Evolutionary conservation across 805 yeast genomes (phyloP), one percentile per base, ranked within the genome.

Genomic region (Candida odintsovae): DNA sequence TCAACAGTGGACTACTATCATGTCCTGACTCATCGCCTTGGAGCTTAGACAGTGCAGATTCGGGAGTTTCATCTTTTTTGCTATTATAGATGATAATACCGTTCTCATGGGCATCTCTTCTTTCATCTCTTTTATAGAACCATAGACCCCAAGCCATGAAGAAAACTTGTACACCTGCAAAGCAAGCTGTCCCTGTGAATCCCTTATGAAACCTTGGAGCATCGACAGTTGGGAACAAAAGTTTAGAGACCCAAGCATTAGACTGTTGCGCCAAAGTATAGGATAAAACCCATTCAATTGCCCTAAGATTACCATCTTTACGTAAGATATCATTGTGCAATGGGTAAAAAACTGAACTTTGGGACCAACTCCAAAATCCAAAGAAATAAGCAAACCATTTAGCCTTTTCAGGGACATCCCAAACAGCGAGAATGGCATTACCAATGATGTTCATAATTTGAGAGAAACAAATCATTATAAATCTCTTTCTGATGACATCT

Each of bases 261-360:
- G 77, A 69, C 7, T 76, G 68, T 54, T 76, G 80, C 3, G 82
- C 77, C 40, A 77, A 55, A 31, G 65, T 57, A 57, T 77, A 77
- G 72, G 74, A 70, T 22, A 68, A 52, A 18, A 76, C 75, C 51
- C 77, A 65, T 36, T 72, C 68, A 31, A 76, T 71, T 6, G 81
- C 72, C 50, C 82, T 65, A 43, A 73, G 70, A 49, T 76, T 72
- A 5, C 76, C 70, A 51, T 78, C 79, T 41, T 72, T 69, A 40
- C 83, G 68, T 46, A 79, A 72, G 33, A 78, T 76, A 58, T 78
- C 83, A 52, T 75, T 75, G 46, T 73, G 73, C 79, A 82, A 77
- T 15, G 79, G 70, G 56, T 77, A 79, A n/a, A 77, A 61, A 1
- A 75, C 78, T 0, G 83, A 78, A 1, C 83, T 80, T 74, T 73